These are phyloP conservation scores for Tetradesmus obliquus DNA, from an alignment of 139 green algal species.

Conservation along the genomic window DNA sequence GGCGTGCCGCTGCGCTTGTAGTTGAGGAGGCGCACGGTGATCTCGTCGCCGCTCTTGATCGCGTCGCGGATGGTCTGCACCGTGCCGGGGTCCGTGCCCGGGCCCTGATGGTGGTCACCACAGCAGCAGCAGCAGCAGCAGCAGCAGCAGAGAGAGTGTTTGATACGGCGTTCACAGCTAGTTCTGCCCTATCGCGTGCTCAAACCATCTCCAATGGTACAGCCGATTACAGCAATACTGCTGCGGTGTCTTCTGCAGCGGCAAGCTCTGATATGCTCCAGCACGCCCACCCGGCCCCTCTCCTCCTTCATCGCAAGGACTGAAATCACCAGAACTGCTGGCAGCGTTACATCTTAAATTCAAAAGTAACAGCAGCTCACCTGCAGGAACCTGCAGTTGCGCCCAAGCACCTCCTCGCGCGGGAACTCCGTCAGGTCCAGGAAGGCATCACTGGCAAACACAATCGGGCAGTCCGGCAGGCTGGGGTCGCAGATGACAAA, in stretches of 20 bases:
- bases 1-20: constrained; percentile 88
- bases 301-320: neutral
- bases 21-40: constrained; percentile 95
- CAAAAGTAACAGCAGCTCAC: constrained; percentile 39
- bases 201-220: no score
- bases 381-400: constrained; percentile 89
- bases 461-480: constrained; percentile 98
- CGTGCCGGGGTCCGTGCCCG: constrained; percentile 82
- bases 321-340: neutral
- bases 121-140: neutral
- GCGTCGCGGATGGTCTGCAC: constrained; percentile 86
- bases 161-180: neutral
- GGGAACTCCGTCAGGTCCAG: constrained; percentile 95
- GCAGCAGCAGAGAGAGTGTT: neutral
- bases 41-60: constrained; percentile 77
- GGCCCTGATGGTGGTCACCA: constrained; percentile 82
- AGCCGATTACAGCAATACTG: no score
- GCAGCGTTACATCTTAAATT: neutral
- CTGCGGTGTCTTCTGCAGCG: no score
- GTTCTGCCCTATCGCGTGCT: neutral
- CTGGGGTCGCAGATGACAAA: constrained; percentile 97
- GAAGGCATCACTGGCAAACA: constrained; percentile 94
- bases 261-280: no score
- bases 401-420: constrained; percentile 94
- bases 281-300: no score